Percentiles rank a stretch among this genome's conserved stretches.
These are phyloP conservation scores for Lactarius sanguifluus DNA, from an alignment of 768 basidiomycete species.

Conservation along the genomic window DNA sequence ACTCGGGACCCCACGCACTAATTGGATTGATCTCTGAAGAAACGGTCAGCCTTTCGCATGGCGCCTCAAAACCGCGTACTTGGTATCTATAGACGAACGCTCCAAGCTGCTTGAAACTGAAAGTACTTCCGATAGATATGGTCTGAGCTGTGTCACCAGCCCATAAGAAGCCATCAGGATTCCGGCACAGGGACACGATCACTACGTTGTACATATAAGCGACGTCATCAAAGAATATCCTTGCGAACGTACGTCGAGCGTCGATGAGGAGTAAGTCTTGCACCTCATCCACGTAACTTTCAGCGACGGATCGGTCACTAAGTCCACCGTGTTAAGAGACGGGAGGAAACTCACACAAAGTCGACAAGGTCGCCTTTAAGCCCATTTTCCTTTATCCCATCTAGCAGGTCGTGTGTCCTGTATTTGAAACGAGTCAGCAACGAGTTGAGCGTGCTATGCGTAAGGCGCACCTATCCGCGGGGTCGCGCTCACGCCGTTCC, in stretches of 20 bases:
- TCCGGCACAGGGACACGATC: constrained; percentile 56
- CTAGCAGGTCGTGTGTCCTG: constrained; percentile 55
- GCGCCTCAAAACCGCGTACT: constrained; percentile 38
- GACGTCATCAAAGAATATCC: background rate
- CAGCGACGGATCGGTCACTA: background rate
- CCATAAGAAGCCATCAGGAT: constrained; percentile 70
- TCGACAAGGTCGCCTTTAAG: constrained; percentile 49
- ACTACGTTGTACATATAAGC: constrained; percentile 41
- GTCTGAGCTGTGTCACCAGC: constrained; percentile 82
- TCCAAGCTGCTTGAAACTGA: constrained; percentile 69
- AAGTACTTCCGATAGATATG: constrained; percentile 69
- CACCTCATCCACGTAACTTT: constrained; percentile 70
- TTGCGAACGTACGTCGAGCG: constrained; percentile 45
- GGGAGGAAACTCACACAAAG: constrained; percentile 43
- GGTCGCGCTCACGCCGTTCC: constrained; percentile 47
- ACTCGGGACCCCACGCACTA: constrained; percentile 24
- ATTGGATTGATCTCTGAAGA: constrained; percentile 5
- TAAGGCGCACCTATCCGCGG: constrained; percentile 53
- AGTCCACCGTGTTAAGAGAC: background rate
- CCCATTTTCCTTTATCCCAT: constrained; percentile 34
- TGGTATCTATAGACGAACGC: constrained; percentile 64
- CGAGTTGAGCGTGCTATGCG: background rate
- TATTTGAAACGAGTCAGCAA: constrained; percentile 6
- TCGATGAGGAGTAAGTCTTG: constrained; percentile 74
- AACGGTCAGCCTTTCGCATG: background rate